Base-by-base conservation (phyloP, 192 early-diverging fungal genomes). In the Nowakowskiella sp. region DNA sequence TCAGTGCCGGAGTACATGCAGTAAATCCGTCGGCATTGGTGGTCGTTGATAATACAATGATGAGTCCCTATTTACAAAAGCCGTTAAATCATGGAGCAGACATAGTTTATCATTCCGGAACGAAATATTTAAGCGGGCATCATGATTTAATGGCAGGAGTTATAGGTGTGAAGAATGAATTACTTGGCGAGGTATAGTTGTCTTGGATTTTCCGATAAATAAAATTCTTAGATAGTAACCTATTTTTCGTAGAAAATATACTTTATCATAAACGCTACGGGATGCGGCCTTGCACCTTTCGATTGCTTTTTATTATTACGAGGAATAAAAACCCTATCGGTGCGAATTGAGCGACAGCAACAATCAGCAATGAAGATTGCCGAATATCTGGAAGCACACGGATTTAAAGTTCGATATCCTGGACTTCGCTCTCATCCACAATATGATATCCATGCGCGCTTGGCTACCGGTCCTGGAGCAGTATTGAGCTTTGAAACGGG, bases 101-200 rank as follows among this genome's bases (percentile, higher is more conserved):
- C 67, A 89, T 98, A 44, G 86, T 84, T 16, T 91, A 92, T 54
- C 91, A 98, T 46, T 96, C 92, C 26, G 95, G 91, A 19, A 98
- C 95, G 47, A 98, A 98, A 71, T 98, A 91, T 70, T 78, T 98
- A 9, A 84, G 83, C 25, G 95, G 95, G 4, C 95, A 98, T 74
- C 92, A 96, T 65, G 95, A 98, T 64, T 78, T 96, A 61, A 96
- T 96, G 91, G 91, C 91, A n/a, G 95, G 95, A 31, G 89, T 96
- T 0, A 85, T 96, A 53, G 92, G 88, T 3, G 80, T 82, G 57
- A 76, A 80, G 28, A 70, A 79, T 28, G 74, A 75, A 27, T 60
- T 77, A 7, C 74, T 94, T 27, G 91, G 74, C 5, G 84, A 91
- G 55, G 85, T 87, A 68, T 67, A 69, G 49, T 13, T 23, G 39